Base-by-base conservation (phyloP, 495 filamentous ascomycete genomes). In the Talaromyces wortmannii region DNA sequence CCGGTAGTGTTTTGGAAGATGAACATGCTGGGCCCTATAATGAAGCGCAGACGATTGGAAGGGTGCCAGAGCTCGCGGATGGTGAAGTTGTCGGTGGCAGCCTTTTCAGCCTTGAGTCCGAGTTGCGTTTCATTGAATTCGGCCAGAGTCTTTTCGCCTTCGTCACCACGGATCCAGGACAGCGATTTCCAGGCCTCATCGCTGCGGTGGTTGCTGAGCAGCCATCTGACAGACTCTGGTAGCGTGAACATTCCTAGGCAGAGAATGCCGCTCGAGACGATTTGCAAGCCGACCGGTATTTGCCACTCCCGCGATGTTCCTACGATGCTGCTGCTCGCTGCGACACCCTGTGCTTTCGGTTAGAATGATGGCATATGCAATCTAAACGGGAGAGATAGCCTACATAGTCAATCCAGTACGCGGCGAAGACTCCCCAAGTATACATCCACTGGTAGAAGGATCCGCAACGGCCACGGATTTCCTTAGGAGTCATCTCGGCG, bases 401-500 rank as follows among this genome's bases (percentile, higher is more conserved):
- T 40, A 40, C 75, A 58, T 80, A 80, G 51, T 79, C 72, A 31
- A 81, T 64, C 71, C 76, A 81, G 54, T 79, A 80, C 15, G 72
- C 75, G 23, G 69, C 59, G 58, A 78, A 73, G 10, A 80, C 73
- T 15, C 78, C 78, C 54, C 73, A 57, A 0, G 74, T 72, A 48
- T 74, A 79, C 55, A 79, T 69, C 59, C 67, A 71, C 57, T 79
- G 76, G 29, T 76, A 73, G 30, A 75, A 65, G 8, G 63, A 61
- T 17, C 74, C 78, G 10, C 79, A 64, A 45, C 74, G 71, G 13
- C 78, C 79, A 31, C 79, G 68, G 42, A 83, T 74, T 30, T 76
- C 69, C 59, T 78, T 79, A 2, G 79, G 78, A 17, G 77, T 74
- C 67, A 74, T 82, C 59, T 83, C 80, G 6, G 76, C 71, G 31